Evolutionary conservation across 2,329 filamentous ascomycete genomes (phyloP).

Genomic region (Aspergillus vadensis): DNA sequence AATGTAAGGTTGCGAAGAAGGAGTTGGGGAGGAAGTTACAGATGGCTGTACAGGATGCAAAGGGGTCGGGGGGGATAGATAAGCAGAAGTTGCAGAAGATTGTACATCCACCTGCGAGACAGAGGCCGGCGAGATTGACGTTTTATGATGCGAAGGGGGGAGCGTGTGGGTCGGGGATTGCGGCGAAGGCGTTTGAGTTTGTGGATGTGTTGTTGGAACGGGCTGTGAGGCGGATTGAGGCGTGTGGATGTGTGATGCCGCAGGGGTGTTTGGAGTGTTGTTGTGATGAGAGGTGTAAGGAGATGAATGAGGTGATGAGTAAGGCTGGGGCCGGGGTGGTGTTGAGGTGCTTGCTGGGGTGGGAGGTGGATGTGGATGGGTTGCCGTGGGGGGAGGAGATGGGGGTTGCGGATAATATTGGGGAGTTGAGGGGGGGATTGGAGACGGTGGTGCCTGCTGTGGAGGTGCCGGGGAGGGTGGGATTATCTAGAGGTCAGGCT

Average conservation of each 20-base stretch:
- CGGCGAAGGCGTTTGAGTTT: constrained; percentile 91
- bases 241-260: constrained; percentile 66
- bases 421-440: constrained; percentile 66
- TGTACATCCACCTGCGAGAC: constrained; percentile 55
- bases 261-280: constrained; percentile 90
- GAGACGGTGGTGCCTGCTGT: constrained; percentile 79
- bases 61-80: not conserved
- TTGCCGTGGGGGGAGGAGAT: constrained; percentile 84
- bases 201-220: constrained; percentile 75
- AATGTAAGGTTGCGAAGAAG: constrained; percentile 87
- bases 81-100: constrained; percentile 11
- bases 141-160: constrained; percentile 97
- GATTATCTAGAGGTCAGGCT: not conserved
- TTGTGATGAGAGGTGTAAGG: constrained; percentile 78
- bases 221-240: constrained; percentile 73
- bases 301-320: constrained; percentile 89
- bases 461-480: constrained; percentile 54
- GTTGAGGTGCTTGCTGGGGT: constrained; percentile 71
- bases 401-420: constrained; percentile 61
- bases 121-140: constrained; percentile 82
- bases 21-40: constrained; percentile 70
- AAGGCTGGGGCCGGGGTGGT: constrained; percentile 86
- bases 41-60: constrained; percentile 16
- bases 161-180: constrained; percentile 78
- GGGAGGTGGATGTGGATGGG: constrained; percentile 78